phyloP scores from a whole-genome alignment of 371 early-diverging fungal genomes.

The Rhizomucor pusillus region DNA sequence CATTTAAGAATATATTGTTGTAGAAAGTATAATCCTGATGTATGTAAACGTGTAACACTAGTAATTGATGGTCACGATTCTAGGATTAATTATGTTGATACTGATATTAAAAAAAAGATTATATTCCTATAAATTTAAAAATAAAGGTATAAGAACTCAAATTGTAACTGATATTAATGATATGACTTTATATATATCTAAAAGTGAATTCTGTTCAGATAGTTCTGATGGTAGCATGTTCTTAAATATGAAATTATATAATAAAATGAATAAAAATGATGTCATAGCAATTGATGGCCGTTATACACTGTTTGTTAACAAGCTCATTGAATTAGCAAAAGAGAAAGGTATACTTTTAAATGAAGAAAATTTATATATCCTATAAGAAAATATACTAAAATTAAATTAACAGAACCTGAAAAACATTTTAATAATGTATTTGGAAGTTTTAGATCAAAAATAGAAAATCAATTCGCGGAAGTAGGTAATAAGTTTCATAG shows the following conservation, averaged over 20 bases:
- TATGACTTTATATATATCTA: constrained; percentile 1
- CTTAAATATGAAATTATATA: constrained; percentile 10
- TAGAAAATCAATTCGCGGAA: constrained; percentile 10
- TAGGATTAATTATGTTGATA: background rate
- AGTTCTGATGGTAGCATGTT: constrained; percentile 13
- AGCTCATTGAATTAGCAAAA: background rate
- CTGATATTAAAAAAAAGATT: background rate
- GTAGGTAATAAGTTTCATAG: constrained; percentile 3
- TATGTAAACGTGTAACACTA: too few species aligned
- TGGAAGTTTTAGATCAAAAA: constrained; percentile 13
- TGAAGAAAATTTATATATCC: constrained; percentile 13
- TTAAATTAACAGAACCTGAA: constrained; percentile 6
- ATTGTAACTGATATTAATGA: constrained; percentile 6
- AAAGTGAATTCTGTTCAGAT: constrained; percentile 1
- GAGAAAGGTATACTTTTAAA: background rate
- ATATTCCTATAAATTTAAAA: constrained; percentile 9
- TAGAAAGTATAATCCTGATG: too few species aligned
- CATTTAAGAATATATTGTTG: too few species aligned
- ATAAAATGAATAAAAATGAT: constrained; percentile 1
- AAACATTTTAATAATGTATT: constrained; percentile 9
- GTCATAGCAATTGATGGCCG: background rate
- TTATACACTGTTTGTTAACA: background rate
- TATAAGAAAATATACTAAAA: constrained; percentile 10
- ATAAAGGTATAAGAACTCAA: constrained; percentile 5
- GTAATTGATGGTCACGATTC: background rate